Conservation (phyloP, 371 early-diverging fungal genomes). For the Mucor piriformis region DNA sequence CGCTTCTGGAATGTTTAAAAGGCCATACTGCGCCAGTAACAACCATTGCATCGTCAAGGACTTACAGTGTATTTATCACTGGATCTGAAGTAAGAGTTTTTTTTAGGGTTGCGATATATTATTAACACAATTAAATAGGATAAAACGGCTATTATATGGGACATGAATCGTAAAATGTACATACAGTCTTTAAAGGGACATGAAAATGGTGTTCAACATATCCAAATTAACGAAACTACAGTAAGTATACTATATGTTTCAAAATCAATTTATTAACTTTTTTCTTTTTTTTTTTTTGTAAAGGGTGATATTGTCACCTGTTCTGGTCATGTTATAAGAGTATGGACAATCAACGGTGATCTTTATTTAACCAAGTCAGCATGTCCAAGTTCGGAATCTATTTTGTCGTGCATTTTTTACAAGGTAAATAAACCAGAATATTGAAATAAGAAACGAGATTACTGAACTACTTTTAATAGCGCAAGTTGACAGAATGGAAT, state of each 20-base stretch:
- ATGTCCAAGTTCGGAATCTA: slow-evolving; percentile 59
- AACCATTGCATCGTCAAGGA: slow-evolving; percentile 62
- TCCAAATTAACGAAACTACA: slow-evolving; percentile 63
- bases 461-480: slow-evolving; percentile 3
- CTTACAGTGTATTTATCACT: slow-evolving; percentile 70
- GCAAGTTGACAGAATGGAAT: slow-evolving; percentile 26
- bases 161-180: slow-evolving; percentile 71
- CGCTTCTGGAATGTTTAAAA: slow-evolving; percentile 60
- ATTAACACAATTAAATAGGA: slow-evolving; percentile 45
- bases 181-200: slow-evolving; percentile 63
- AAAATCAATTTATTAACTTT: not conserved
- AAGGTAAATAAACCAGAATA: slow-evolving; percentile 38
- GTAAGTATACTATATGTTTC: slow-evolving; percentile 31
- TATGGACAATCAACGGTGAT: slow-evolving; percentile 81
- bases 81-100: slow-evolving; percentile 60
- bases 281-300: not conserved
- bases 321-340: slow-evolving; percentile 57
- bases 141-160: slow-evolving; percentile 76
- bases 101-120: not conserved
- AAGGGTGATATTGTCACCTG: slow-evolving; percentile 77
- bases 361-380: slow-evolving; percentile 59
- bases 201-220: slow-evolving; percentile 59
- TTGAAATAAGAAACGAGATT: not conserved
- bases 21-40: slow-evolving; percentile 69
- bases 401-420: slow-evolving; percentile 62